Conservation (phyloP, 169 alveolate species). For the Plasmodium vivax region DNA sequence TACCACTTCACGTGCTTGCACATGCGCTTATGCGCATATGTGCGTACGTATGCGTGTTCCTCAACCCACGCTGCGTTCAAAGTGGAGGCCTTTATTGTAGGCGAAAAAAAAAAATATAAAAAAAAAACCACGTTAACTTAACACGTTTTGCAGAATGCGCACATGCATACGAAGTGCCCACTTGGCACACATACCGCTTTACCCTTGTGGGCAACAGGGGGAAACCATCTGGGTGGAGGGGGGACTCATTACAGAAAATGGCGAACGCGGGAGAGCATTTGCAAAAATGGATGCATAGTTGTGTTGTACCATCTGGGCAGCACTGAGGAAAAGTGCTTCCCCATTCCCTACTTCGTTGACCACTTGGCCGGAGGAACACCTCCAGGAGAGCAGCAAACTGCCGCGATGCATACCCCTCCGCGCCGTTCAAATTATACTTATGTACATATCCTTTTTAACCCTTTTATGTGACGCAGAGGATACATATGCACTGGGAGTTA, state of each 20-base stretch:
- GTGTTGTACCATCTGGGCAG: neutral
- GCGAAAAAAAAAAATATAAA: neutral
- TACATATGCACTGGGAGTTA: neutral
- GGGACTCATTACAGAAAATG: neutral
- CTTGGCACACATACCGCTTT: neutral
- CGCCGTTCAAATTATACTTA: neutral
- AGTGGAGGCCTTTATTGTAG: neutral
- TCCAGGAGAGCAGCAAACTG: neutral
- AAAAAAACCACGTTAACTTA: neutral
- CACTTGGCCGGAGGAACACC: neutral
- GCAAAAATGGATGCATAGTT: neutral
- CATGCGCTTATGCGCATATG: neutral
- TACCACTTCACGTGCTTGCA: neutral
- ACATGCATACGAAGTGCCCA: neutral
- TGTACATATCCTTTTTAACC: neutral
- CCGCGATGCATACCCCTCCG: neutral
- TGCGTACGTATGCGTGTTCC: neutral
- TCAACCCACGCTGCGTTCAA: neutral
- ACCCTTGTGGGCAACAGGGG: neutral
- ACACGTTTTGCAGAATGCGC: neutral
- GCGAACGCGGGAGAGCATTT: neutral
- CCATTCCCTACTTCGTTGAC: neutral
- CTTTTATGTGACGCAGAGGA: neutral
- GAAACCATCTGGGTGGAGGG: neutral
- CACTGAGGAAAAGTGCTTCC: neutral